Evolutionary conservation across 306 rosid genomes (phyloP).

Genomic region (Dalbergia oliveri): DNA sequence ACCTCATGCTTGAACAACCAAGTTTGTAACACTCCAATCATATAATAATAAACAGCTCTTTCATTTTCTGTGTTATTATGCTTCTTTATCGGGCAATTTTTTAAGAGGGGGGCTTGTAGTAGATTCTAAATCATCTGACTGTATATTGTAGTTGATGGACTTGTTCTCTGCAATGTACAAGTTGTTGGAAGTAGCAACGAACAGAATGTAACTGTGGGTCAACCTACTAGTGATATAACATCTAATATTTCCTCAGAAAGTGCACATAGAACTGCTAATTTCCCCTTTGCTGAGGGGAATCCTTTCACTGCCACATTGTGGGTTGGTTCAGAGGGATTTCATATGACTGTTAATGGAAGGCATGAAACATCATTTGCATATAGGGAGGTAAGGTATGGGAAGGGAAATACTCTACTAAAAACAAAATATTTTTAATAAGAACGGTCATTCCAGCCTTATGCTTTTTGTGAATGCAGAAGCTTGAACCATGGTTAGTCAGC

Average conservation of each 20-base stretch:
- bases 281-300: constrained; percentile 84
- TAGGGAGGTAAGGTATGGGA: constrained; percentile 88
- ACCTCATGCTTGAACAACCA: constrained; percentile 6
- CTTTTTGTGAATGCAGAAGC: constrained; percentile 72
- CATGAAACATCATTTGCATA: constrained; percentile 95
- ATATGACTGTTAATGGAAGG: constrained; percentile 91
- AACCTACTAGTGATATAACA: constrained; percentile 55
- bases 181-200: constrained; percentile 63
- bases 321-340: constrained; percentile 95
- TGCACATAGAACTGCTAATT: constrained; percentile 71
- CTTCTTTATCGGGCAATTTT: constrained; percentile 6
- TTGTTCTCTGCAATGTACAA: constrained; percentile 89
- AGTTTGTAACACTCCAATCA: constrained; percentile 7
- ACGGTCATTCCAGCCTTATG: constrained; percentile 41
- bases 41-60: constrained; percentile 12
- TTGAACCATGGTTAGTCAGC: constrained; percentile 90
- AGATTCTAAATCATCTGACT: constrained; percentile 49
- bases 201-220: constrained; percentile 60
- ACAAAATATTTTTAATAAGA: constrained; percentile 22
- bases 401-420: constrained; percentile 40
- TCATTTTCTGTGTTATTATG: constrained; percentile 31
- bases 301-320: constrained; percentile 89
- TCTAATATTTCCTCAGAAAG: constrained; percentile 70
- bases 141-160: constrained; percentile 81
- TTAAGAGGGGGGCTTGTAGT: constrained; percentile 22